Evolutionary conservation across 305 asterid genomes (phyloP), one percentile per base, ranked within the genome.

Genomic region (Fraxinus nigra): DNA sequence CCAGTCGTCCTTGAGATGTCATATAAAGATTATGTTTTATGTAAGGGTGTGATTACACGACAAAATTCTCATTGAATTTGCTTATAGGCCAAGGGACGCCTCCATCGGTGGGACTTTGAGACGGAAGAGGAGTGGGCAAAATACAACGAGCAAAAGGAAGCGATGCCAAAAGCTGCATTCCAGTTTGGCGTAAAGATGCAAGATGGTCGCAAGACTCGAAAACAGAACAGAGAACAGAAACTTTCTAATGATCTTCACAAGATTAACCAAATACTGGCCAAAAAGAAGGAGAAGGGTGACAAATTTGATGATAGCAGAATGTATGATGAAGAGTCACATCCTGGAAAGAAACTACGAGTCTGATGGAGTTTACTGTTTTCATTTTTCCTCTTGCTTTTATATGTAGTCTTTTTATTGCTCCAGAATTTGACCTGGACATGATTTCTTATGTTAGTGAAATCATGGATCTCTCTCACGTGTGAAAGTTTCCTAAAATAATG

Each of bases 111-210:
- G 99, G 99, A 96, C 90, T 96, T 96, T 81, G 98, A 96, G 89
- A 94, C 98, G 0, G 99, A 96, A 87, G 99, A 94, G 85, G 99
- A 96, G 87, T 96, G 99, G 99, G 98, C 99, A 7, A 87, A 83
- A 33, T 96, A 96, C 91, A 96, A 94, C 26, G 99, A 94, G 90
- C 97, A 96, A 88, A 96, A 96, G 90, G 99, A 96, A 87, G 99
- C 99, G 82, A 95, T 96, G 99, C 99, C 99, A 1, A 96, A 96
- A 91, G 98, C 98, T 84, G 99, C 99, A 82, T 96, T 96, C 91
- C 99, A 96, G 92, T 96, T 96, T 75, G 99, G 99, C 30, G 98
- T 94, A 85, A 96, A 96, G 87, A 96, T 96, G 99, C 98, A 94
- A 87, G 99, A 96, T 72, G 99, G 99, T 1, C 90, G 99, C 78